Evolutionary conservation across 1,139 yeast species (phyloP).

Genomic region (Debaryomyces psychrophilus): DNA sequence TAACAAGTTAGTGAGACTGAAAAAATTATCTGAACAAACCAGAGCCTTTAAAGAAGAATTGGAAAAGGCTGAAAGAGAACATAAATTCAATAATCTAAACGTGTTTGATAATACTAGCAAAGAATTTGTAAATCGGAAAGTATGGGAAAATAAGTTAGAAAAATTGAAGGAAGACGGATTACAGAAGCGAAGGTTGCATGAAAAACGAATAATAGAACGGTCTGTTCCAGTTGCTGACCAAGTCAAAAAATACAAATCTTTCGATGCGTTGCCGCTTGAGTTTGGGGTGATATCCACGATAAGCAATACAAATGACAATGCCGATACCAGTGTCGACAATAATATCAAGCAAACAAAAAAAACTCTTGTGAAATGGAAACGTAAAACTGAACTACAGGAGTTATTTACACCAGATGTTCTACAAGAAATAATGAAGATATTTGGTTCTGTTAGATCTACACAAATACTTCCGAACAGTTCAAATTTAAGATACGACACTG

Average conservation of each 20-base stretch:
- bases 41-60: slow-evolving; percentile 39
- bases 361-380: slow-evolving; percentile 48
- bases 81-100: slow-evolving; percentile 11
- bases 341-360: not conserved
- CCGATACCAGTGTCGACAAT: not conserved
- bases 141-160: slow-evolving; percentile 28
- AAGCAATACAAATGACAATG: not conserved
- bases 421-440: slow-evolving; percentile 45
- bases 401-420: slow-evolving; percentile 37
- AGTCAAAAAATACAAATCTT: slow-evolving; percentile 23
- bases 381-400: slow-evolving; percentile 36
- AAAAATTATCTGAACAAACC: slow-evolving; percentile 30
- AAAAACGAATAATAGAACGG: slow-evolving; percentile 16
- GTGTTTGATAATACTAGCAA: slow-evolving; percentile 14
- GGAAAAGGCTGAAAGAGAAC: slow-evolving; percentile 30
- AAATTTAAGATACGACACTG: slow-evolving; percentile 41
- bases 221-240: not conserved
- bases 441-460: slow-evolving; percentile 40
- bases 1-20: slow-evolving; percentile 17
- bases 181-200: slow-evolving; percentile 28
- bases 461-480: slow-evolving; percentile 16
- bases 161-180: slow-evolving; percentile 35
- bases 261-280: slow-evolving; percentile 20
- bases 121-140: slow-evolving; percentile 14
- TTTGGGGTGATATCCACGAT: not conserved